Evolutionary conservation across 2,329 filamentous ascomycete genomes (phyloP), one percentile per base, ranked within the genome.

Genomic region (Penicillium sp.): DNA sequence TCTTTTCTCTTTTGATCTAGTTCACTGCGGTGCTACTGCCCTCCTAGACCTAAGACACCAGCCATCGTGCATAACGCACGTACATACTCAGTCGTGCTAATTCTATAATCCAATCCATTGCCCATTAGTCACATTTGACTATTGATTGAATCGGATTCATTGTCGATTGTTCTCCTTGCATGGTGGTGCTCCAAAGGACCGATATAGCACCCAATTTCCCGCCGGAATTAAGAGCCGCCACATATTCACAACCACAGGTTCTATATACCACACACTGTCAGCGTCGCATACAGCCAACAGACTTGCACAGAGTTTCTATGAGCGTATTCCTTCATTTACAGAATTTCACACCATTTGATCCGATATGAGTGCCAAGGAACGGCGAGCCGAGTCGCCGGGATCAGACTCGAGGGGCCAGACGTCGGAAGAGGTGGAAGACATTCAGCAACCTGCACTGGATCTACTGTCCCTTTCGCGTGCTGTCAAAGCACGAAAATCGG

Each of bases 401-500:
- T 48, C 61, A 37, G 64, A 66, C 21, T 59, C 61, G 44, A 56
- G 31, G 11, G 48, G 55, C 6, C 56, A 58, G 48, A 56, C 54
- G 26, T 56, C 59, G 14, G 58, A 63, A 14, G 58, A 65, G n/a
- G 19, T 53, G 29, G 62, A 63, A 44, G 52, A 62, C 10, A 59
- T 35, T n/a, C 29, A 61, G 3, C 57, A 57, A 9, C 58, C 66
- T 5, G 52, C 63, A 10, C 63, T 70, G 11, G 73, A 73, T 47
- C 59, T 74, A 11, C 65, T 67, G 47, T 81, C 80, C 31, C 75
- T 88, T 9, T 79, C 81, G 2, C 80, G 84, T 52, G 83, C 81
- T 2, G 74, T 98, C 39, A 84, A 88, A 69, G 86, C 89, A 39
- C 85, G 95, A 53, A 85, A 87, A 67, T 78, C 84, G 48, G 93